Evolutionary conservation across 768 basidiomycete species (phyloP).

Genomic region (Mycena vitilis): DNA sequence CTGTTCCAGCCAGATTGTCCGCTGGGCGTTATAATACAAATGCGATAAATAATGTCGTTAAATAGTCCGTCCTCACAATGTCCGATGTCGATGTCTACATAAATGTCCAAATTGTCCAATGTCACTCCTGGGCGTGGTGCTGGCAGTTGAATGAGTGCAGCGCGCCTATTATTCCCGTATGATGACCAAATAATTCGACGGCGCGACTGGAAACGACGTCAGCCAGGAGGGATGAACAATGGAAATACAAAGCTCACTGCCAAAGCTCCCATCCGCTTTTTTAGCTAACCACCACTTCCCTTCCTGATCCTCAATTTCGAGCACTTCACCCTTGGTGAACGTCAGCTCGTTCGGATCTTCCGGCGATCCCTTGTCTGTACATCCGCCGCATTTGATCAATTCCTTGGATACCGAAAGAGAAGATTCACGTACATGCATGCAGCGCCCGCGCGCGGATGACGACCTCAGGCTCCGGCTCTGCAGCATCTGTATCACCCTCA

Average conservation of each 20-base stretch:
- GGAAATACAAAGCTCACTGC: slow-evolving; percentile 62
- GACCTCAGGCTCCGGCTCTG: neutral
- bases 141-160: no score
- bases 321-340: slow-evolving; percentile 85
- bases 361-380: slow-evolving; percentile 74
- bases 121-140: no score
- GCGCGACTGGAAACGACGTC: slow-evolving; percentile 44
- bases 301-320: slow-evolving; percentile 80
- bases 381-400: no score
- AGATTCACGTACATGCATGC: slow-evolving; percentile 58
- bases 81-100: no score
- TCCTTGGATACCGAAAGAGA: slow-evolving; percentile 20
- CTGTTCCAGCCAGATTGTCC: no score
- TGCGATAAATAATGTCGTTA: no score
- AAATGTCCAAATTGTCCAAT: no score
- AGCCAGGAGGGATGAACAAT: slow-evolving; percentile 15
- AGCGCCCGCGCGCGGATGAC: slow-evolving; percentile 43
- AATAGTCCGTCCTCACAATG: no score
- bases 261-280: slow-evolving; percentile 69
- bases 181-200: slow-evolving; percentile 53
- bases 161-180: no score
- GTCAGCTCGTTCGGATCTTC: slow-evolving; percentile 90
- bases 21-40: no score
- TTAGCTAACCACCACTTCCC: slow-evolving; percentile 92
- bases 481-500: neutral